Evolutionary conservation across 768 basidiomycete species (phyloP).

Genomic region (Albatrellus ellisii): DNA sequence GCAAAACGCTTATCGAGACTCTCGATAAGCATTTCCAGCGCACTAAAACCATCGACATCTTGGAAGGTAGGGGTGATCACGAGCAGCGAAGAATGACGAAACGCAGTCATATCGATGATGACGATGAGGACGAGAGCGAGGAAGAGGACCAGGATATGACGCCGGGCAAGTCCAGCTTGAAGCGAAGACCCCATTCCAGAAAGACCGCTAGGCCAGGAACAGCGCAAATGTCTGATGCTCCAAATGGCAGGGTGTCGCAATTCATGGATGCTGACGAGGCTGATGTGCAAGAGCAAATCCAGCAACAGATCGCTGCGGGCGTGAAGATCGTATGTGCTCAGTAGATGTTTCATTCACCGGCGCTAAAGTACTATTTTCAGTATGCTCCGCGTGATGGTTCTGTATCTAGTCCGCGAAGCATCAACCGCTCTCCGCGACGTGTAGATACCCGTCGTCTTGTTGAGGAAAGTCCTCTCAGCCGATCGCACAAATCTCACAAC

Average conservation of each 20-base stretch:
- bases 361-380: constrained; percentile 21
- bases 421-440: constrained; percentile 55
- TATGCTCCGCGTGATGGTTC: constrained; percentile 47
- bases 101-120: constrained; percentile 20
- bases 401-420: constrained; percentile 51
- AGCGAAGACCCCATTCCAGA: constrained; percentile 21
- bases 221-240: constrained; percentile 27
- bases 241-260: constrained; percentile 54
- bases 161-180: constrained; percentile 38
- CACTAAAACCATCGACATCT: constrained; percentile 68
- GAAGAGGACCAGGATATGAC: constrained; percentile 43
- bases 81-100: constrained; percentile 16
- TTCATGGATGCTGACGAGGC: constrained; percentile 87
- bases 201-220: constrained; percentile 21
- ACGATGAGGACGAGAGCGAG: constrained; percentile 26
- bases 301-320: constrained; percentile 69
- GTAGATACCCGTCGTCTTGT: constrained; percentile 22
- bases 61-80: constrained; percentile 52
- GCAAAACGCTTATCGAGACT: constrained; percentile 66
- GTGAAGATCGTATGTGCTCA: constrained; percentile 46
- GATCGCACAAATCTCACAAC: constrained; percentile 25
- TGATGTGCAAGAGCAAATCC: constrained; percentile 75
- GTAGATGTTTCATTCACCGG: neutral
- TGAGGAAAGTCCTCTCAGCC: constrained; percentile 26
- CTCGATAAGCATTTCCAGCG: constrained; percentile 77